Evolutionary conservation across 2,329 filamentous ascomycete species (phyloP).

Genomic region (Fusarium irregulare): DNA sequence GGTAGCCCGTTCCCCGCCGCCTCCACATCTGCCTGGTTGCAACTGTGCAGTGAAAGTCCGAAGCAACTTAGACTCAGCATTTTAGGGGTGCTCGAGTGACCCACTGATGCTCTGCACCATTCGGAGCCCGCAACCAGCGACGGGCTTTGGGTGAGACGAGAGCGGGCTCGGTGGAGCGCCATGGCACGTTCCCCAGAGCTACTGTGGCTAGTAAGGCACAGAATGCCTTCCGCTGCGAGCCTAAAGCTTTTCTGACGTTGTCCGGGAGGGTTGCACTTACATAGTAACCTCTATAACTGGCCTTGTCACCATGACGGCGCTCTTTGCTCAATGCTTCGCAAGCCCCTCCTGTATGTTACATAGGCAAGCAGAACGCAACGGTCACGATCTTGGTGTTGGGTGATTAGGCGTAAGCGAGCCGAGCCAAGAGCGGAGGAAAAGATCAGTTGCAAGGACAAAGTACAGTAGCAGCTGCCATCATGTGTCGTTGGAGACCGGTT

Average conservation of each 20-base stretch:
- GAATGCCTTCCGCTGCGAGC: not conserved
- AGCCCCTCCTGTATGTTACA: conserved; percentile 14
- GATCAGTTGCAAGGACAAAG: not conserved
- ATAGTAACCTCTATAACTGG: not conserved
- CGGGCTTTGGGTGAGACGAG: conserved; percentile 15
- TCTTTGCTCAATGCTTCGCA: conserved; percentile 29
- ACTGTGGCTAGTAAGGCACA: conserved; percentile 25
- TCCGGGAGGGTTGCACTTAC: not conserved
- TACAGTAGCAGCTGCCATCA: not conserved
- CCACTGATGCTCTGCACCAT: conserved; percentile 6
- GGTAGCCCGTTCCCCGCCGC: conserved; percentile 33
- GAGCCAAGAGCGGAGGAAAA: conserved; percentile 11
- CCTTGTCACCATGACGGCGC: conserved; percentile 37
- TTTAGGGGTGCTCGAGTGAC: not conserved
- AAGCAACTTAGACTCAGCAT: not conserved
- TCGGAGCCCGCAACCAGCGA: conserved; percentile 22
- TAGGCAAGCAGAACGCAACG: not conserved
- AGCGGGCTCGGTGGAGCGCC: conserved; percentile 12
- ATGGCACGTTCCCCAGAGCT: conserved; percentile 31
- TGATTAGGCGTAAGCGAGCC: conserved; percentile 1
- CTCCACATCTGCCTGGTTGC: conserved; percentile 30
- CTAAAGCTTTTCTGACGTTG: conserved; percentile 10
- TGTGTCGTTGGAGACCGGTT: not conserved
- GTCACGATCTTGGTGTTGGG: conserved; percentile 8
- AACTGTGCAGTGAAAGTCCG: not conserved